A percentile compares a stretch with the other conserved stretches of the same genome.
phyloP scores from a whole-genome alignment of 202 grass and related monocot species.

The Elaeis oleifera region DNA sequence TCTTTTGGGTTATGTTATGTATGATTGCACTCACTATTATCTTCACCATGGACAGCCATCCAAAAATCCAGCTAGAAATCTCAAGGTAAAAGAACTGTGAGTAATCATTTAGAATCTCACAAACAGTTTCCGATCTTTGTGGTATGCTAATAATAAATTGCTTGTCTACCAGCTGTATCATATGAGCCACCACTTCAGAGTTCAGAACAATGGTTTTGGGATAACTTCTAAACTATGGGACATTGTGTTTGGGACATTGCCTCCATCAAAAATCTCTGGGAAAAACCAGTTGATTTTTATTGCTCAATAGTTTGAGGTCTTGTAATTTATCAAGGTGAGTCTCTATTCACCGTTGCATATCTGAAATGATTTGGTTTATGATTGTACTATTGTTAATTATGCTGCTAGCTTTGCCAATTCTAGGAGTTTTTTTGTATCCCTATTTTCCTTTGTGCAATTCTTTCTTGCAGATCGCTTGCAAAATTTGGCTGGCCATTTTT shows the following conservation, averaged over 20 bases:
- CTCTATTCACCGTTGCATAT: not conserved
- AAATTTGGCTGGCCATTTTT: too few relatives aligned
- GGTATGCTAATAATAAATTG: constrained; percentile 5
- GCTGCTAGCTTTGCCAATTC: too few relatives aligned
- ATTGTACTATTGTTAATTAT: too few relatives aligned
- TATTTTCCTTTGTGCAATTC: too few relatives aligned
- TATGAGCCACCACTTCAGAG: constrained; percentile 84
- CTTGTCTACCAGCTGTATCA: constrained; percentile 54
- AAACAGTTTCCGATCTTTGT: not conserved
- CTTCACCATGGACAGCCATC: constrained; percentile 82
- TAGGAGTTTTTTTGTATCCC: too few relatives aligned
- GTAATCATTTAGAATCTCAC: not conserved
- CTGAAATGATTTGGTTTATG: too few relatives aligned
- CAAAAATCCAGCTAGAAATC: constrained; percentile 47
- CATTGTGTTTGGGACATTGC: constrained; percentile 55
- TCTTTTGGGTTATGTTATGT: constrained; percentile 82
- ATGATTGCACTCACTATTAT: constrained; percentile 88
- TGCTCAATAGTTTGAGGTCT: constrained; percentile 16
- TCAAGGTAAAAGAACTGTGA: constrained; percentile 40
- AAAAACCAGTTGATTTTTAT: constrained; percentile 39
- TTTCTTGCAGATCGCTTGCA: too few relatives aligned
- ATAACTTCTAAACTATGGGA: constrained; percentile 83
- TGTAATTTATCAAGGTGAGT: constrained; percentile 43
- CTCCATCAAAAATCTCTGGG: constrained; percentile 25
- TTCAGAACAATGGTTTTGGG: constrained; percentile 74